Evolutionary conservation across 495 filamentous ascomycete genomes (phyloP), one percentile per base, ranked within the genome.

Genomic region (Letharia lupina): DNA sequence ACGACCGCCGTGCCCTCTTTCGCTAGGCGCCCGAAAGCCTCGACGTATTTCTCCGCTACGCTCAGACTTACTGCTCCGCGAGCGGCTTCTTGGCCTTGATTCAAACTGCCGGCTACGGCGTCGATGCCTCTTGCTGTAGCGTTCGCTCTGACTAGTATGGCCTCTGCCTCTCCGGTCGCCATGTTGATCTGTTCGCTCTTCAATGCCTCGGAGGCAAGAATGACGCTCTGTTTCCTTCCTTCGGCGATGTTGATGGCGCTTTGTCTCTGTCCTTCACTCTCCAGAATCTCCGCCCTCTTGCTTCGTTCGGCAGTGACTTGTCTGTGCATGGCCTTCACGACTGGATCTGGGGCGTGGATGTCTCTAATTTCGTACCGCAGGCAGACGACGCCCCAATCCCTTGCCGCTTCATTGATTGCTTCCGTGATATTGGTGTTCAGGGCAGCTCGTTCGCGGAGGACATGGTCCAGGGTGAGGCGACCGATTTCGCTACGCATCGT

Each of bases 401-500:
- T 88, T 0, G 95, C 92, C 0, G 94, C 95, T 73, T 98, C 94
- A 78, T 98, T 98, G 82, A 98, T 96, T 23, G 95, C 95, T 63
- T 89, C 85, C 20, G 94, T 98, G 75, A 98, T 98, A 77, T 98
- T 98, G 69, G 84, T 90, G 80, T 98, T 98, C 64, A 98, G 89
- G 4, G 89, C 89, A 3, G 93, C 89, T 62, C 94, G 91, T 82
- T 98, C 94, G 73, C 97, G 96, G 33, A 98, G 83, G 48, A 98
- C 94, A 78, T 98, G 93, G 77, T 98, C 94, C 70, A 98, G 88
- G 1, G 93, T 90, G 23, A 98, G 83, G 71, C 96, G 92, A 67
- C 94, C 94, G 73, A 98, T 98, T 75, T 98, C 94, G 64, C 88
- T 91, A 67, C 94, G 91, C 94, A 98, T 98, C 0, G 94, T 98